Conservation (phyloP, 257 asterid genomes). For the Primulina eburnea region DNA sequence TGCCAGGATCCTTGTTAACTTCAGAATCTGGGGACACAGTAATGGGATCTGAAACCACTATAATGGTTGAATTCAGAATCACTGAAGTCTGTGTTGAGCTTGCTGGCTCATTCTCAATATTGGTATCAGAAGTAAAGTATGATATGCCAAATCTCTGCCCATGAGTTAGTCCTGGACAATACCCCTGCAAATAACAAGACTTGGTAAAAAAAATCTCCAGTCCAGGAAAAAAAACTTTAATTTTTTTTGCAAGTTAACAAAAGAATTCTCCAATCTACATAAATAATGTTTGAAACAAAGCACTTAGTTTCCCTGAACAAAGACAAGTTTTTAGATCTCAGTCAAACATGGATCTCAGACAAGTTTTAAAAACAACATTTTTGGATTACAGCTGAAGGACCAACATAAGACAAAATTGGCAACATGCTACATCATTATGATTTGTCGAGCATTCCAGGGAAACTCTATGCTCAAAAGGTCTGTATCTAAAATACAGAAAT, state of each 20-base stretch:
- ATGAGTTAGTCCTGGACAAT: conserved; percentile 81
- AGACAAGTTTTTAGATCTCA: too few species aligned
- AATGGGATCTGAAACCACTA: conserved; percentile 35
- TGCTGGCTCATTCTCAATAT: conserved; percentile 39
- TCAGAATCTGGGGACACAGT: conserved; percentile 28
- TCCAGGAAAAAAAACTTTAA: background rate
- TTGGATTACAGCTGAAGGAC: background rate
- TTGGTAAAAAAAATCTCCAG: background rate
- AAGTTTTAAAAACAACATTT: too few species aligned
- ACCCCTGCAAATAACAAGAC: conserved; percentile 54
- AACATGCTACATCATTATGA: too few species aligned
- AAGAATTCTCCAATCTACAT: background rate
- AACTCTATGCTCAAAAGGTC: background rate
- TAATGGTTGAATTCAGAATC: conserved; percentile 36
- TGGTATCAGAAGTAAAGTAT: conserved; percentile 39
- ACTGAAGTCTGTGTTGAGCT: conserved; percentile 31
- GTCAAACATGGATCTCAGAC: too few species aligned
- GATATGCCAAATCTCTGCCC: conserved; percentile 84
- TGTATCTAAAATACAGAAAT: background rate
- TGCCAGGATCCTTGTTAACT: conserved; percentile 33
- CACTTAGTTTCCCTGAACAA: background rate
- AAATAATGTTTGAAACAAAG: background rate
- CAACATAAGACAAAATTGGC: background rate
- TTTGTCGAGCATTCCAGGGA: background rate
- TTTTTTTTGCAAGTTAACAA: background rate